Base-by-base conservation (phyloP, 345 rosid species). In the Crucihimalaya himalaica region DNA sequence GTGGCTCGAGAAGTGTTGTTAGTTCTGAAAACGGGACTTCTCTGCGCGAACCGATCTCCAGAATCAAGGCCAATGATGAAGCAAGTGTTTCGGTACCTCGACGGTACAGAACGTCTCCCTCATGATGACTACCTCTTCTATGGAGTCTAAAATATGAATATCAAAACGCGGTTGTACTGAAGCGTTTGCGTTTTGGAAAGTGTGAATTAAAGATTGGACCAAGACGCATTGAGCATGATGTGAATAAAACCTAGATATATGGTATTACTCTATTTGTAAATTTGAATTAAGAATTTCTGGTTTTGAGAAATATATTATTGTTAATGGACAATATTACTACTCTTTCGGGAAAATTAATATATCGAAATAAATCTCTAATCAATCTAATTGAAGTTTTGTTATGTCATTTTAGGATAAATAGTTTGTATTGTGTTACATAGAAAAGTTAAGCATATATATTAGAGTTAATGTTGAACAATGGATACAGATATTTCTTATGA, bases 11-110 rank as follows among this genome's bases (percentile, higher is more conserved):
- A 85, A 73, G 77, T 81, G 74, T 52, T 72, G 29, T 0, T 74
- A 54, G 83, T 79, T 61, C 13, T 85, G 8, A 83, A 79, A 37
- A 56, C 81, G 0, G 84, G 82, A 6, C 60, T 81, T 28, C 70
- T 83, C 2, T 85, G 84, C 19, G 63, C 81, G 6, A 65, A 78
- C 50, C 47, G 52, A 9, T 50, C 37, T 21, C 67, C 71, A 1
- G 65, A 55, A 27, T 51, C 45, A 1, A 74, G 86, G 58, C 42
- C 79, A n/a, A 31, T 62, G 59, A 83, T 72, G 48, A 81, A 78
- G 57, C 57, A 81, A 5, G 70, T 77, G 48, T 25, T 69, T 23
- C 82, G 71, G 50, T 83, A 31, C 52, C 80, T 83, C 1, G 83
- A 79, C 0, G 79, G 83, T 2, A 66, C 66, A 23, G 78, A 75